Percentiles rank a stretch among this genome's conserved stretches.
These are phyloP conservation scores for Aspergillus sp. DNA, from an alignment of 2,329 filamentous ascomycete species.

Conservation along the genomic window DNA sequence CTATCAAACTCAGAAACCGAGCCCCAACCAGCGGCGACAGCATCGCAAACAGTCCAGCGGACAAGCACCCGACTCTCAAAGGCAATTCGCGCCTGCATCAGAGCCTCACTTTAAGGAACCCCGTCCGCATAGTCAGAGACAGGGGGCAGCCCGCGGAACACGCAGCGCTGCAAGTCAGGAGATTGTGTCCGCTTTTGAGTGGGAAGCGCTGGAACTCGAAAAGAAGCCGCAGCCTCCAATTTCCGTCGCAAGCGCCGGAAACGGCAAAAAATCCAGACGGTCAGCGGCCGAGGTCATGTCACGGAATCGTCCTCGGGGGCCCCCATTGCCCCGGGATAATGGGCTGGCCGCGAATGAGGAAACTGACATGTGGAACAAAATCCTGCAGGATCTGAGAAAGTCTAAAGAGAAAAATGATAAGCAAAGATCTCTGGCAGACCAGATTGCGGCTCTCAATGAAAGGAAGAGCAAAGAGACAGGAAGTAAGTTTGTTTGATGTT, in stretches of 20 bases:
- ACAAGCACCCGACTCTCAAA: background rate
- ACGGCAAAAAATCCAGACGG: constrained; percentile 4
- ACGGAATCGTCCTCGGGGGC: constrained; percentile 35
- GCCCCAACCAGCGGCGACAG: background rate
- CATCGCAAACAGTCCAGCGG: background rate
- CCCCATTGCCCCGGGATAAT: constrained; percentile 34
- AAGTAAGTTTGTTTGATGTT: constrained; percentile 27
- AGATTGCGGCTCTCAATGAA: constrained; percentile 37
- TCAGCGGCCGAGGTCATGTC: constrained; percentile 25
- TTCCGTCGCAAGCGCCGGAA: constrained; percentile 4
- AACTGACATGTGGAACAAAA: constrained; percentile 40
- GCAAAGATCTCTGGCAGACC: constrained; percentile 32
- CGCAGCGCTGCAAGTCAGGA: constrained; percentile 13
- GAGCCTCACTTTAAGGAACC: background rate
- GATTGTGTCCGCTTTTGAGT: constrained; percentile 18
- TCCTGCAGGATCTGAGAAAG: constrained; percentile 36
- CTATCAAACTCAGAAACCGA: background rate
- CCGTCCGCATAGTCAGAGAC: constrained; percentile 11
- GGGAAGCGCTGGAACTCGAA: constrained; percentile 21
- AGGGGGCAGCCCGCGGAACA: constrained; percentile 19
- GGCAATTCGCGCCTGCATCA: background rate
- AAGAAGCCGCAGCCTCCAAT: constrained; percentile 6
- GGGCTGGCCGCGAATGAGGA: constrained; percentile 39
- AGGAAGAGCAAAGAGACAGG: constrained; percentile 38
- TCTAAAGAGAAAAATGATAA: constrained; percentile 40